Conservation (phyloP, 2,329 filamentous ascomycete genomes). For the Botrytis deweyae region DNA sequence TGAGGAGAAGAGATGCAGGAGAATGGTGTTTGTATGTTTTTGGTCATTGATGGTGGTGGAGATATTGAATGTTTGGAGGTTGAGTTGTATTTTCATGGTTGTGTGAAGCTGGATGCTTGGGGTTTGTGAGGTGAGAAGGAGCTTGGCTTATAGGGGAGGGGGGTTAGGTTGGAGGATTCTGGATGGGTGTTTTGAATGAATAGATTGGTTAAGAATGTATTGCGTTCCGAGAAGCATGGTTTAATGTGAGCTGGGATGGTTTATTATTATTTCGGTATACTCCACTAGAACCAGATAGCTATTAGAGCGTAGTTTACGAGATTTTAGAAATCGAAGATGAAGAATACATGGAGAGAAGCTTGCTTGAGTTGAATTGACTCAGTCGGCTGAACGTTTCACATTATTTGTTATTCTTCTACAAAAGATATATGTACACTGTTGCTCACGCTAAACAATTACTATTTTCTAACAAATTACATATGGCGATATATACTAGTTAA, state of each 20-base stretch:
- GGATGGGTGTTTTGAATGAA: neutral
- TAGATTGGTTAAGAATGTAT: neutral
- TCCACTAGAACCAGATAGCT: neutral
- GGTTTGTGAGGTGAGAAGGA: neutral
- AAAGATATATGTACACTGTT: neutral
- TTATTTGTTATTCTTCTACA: too few species aligned
- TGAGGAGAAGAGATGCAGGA: neutral
- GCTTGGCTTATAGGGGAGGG: neutral
- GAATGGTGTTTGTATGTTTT: neutral
- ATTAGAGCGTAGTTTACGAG: neutral
- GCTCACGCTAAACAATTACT: too few species aligned
- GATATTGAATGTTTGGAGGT: neutral
- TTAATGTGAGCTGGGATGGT: rapidly evolving
- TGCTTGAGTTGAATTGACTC: neutral
- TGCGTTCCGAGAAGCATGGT: too few species aligned
- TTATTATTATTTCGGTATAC: neutral
- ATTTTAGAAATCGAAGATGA: rapidly evolving
- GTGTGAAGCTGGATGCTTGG: neutral
- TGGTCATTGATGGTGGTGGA: neutral
- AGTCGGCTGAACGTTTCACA: too few species aligned
- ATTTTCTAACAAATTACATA: neutral
- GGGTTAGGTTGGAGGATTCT: neutral
- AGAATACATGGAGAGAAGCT: neutral
- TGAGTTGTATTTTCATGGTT: neutral
- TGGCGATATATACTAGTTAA: neutral